Conservation (phyloP, 2,329 filamentous ascomycete species). For the Orbilia ellipsospora region DNA sequence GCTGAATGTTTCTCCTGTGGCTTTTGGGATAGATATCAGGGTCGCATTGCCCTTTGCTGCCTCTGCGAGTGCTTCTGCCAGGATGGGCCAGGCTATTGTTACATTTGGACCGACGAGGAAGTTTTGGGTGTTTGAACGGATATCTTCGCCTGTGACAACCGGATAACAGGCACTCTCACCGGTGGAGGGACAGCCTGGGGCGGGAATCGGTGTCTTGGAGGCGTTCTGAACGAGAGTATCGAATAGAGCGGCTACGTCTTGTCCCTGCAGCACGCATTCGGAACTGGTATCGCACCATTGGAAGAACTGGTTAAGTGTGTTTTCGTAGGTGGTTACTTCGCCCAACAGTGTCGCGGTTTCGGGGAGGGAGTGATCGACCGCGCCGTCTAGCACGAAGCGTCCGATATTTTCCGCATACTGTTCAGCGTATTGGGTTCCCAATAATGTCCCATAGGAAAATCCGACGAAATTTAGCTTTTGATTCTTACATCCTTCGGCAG, state of each 20-base stretch:
- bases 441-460: slow-evolving; percentile 1
- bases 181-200: slow-evolving; percentile 61
- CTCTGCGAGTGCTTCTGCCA: slow-evolving; percentile 58
- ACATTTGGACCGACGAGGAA: neutral
- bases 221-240: slow-evolving; percentile 60
- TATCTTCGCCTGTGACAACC: neutral
- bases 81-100: slow-evolving; percentile 47
- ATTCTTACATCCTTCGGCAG: slow-evolving; percentile 18
- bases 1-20: slow-evolving; percentile 57
- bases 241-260: slow-evolving; percentile 59
- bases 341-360: slow-evolving; percentile 61
- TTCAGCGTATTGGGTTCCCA: slow-evolving; percentile 29
- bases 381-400: slow-evolving; percentile 1
- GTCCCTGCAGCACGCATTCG: slow-evolving; percentile 60
- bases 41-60: slow-evolving; percentile 63
- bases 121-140: slow-evolving; percentile 13
- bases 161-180: slow-evolving; percentile 27
- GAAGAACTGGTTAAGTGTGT: slow-evolving; percentile 62
- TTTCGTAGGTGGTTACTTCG: slow-evolving; percentile 62
- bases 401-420: slow-evolving; percentile 2
- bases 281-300: slow-evolving; percentile 61
- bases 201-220: slow-evolving; percentile 61
- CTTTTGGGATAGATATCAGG: slow-evolving; percentile 60
- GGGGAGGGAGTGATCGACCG: slow-evolving; percentile 60
- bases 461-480: slow-evolving; percentile 10